phyloP scores from a whole-genome alignment of 495 filamentous ascomycete species.

The Aspergillus carlsbadensis region DNA sequence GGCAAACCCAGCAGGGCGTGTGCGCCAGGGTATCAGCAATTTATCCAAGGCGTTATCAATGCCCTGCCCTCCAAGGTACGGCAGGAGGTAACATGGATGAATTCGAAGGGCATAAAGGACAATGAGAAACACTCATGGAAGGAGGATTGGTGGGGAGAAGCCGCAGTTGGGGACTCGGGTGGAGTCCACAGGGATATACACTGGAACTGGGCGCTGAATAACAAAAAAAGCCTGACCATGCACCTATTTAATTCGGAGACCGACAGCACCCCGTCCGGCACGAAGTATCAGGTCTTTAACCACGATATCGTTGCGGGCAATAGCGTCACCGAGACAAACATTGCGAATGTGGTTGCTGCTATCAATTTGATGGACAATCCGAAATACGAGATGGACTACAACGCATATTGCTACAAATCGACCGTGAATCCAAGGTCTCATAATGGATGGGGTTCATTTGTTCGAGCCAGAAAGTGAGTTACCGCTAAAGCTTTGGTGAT shows the following conservation, averaged over 20 bases:
- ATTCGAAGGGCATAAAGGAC: background rate
- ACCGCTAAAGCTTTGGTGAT: background rate
- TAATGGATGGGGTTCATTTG: background rate
- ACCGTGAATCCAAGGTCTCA: background rate
- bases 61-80: background rate
- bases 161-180: background rate
- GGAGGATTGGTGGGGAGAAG: background rate
- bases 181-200: background rate
- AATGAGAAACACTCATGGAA: background rate
- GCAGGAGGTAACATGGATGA: slow-evolving; percentile 1
- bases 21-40: slow-evolving; percentile 3
- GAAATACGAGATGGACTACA: background rate
- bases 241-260: slow-evolving; percentile 8
- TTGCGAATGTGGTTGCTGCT: background rate
- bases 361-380: background rate
- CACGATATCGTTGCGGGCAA: background rate
- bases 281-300: slow-evolving; percentile 1
- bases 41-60: background rate
- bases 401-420: background rate
- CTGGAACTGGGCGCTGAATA: slow-evolving; percentile 9
- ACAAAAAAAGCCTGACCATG: background rate
- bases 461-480: background rate
- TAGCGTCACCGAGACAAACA: background rate
- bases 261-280: background rate
- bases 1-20: background rate